phyloP scores from a whole-genome alignment of 306 rosid species.

The Rosa multiflora region DNA sequence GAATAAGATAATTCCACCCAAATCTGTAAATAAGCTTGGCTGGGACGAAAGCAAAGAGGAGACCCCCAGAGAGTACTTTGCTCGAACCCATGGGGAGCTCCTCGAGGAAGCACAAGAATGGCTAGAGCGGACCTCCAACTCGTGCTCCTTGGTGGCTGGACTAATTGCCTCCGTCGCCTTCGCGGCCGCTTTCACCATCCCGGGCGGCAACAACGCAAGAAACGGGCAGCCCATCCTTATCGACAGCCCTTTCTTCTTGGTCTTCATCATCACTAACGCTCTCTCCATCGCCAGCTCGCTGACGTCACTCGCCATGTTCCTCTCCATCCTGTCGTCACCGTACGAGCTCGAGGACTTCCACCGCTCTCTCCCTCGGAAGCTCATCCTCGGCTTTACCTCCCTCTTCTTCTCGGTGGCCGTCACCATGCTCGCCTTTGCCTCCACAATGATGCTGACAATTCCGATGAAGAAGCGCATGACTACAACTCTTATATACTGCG shows the following conservation, averaged over 20 bases:
- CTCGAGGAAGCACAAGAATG: slow-evolving; percentile 25
- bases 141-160: slow-evolving; percentile 34
- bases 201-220: neutral
- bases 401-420: slow-evolving; percentile 29
- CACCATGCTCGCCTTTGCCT: slow-evolving; percentile 36
- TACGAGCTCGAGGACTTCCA: slow-evolving; percentile 28
- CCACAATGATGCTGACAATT: slow-evolving; percentile 27
- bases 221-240: slow-evolving; percentile 10
- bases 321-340: slow-evolving; percentile 34
- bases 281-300: slow-evolving; percentile 33
- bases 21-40: neutral
- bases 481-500: slow-evolving; percentile 14
- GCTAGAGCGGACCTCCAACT: slow-evolving; percentile 26
- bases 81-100: neutral
- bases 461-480: slow-evolving; percentile 16
- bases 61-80: neutral
- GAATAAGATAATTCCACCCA: neutral
- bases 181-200: slow-evolving; percentile 35
- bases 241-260: slow-evolving; percentile 20
- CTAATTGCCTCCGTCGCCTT: slow-evolving; percentile 40
- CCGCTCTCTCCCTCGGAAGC: slow-evolving; percentile 25
- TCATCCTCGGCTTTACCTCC: slow-evolving; percentile 25
- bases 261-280: slow-evolving; percentile 36
- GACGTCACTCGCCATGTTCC: slow-evolving; percentile 44
- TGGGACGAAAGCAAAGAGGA: neutral